These are phyloP conservation scores for Trametes meyenii DNA, from an alignment of 768 basidiomycete genomes.

Conservation along the genomic window DNA sequence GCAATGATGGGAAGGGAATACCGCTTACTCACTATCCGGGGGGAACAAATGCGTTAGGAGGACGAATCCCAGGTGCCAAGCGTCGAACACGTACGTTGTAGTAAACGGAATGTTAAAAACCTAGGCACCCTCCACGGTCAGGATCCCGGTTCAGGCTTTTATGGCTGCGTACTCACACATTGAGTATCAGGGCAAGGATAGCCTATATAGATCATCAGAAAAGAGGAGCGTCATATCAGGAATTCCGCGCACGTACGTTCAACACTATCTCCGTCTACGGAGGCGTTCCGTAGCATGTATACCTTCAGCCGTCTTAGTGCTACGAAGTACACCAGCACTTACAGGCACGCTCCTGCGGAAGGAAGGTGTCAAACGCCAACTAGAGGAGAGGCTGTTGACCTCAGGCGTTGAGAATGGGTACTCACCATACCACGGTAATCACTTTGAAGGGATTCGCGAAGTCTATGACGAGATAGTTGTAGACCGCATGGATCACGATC, in stretches of 20 bases:
- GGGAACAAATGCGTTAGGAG: not conserved
- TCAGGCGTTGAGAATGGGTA: not conserved
- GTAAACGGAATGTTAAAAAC: not conserved
- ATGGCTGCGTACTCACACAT: not conserved
- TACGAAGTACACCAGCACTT: not conserved
- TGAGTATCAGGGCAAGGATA: not conserved
- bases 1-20: not conserved
- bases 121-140: not conserved
- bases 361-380: not conserved
- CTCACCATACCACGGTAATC: not conserved
- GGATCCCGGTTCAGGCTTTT: not conserved
- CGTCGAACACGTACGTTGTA: not conserved
- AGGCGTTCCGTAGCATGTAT: not conserved
- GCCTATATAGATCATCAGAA: not conserved
- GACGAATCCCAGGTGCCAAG: not conserved
- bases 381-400: not conserved
- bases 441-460: not conserved
- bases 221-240: not conserved
- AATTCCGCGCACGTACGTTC: not conserved
- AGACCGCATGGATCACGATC: not conserved
- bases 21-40: not conserved
- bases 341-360: slow-evolving; percentile 6
- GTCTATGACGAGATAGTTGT: not conserved
- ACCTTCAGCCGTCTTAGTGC: not conserved
- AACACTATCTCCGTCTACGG: not conserved